These are phyloP conservation scores for Tricholomella constricta DNA, from an alignment of 768 basidiomycete genomes.

Conservation along the genomic window DNA sequence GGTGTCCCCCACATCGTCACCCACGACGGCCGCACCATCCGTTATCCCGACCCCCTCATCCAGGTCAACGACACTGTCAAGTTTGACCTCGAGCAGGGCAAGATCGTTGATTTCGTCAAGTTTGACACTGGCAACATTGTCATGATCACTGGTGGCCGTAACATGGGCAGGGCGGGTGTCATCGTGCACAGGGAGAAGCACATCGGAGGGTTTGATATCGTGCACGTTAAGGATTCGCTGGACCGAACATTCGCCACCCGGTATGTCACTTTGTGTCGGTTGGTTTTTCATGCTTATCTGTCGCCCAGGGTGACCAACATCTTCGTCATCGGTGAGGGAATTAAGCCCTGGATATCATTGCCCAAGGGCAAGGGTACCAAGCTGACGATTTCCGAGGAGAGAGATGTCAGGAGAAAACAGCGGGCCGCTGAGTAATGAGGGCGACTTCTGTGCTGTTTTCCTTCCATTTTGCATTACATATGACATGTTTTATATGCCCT, in stretches of 20 bases:
- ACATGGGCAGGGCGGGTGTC: conserved; percentile 98
- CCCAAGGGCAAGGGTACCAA: conserved; percentile 98
- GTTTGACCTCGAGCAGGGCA: conserved; percentile 93
- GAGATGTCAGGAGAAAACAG: conserved; percentile 86
- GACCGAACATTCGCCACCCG: conserved; percentile 98
- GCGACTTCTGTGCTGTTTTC: conserved; percentile 12
- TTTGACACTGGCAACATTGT: conserved; percentile 98
- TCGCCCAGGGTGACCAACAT: conserved; percentile 85
- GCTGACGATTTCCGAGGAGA: conserved; percentile 95
- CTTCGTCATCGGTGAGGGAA: conserved; percentile 95
- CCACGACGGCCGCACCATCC: conserved; percentile 99
- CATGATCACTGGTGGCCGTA: conserved; percentile 98
- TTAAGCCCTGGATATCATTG: conserved; percentile 95
- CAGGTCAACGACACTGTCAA: conserved; percentile 97
- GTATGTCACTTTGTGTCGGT: conserved; percentile 45
- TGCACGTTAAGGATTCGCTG: conserved; percentile 94
- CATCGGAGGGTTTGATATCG: conserved; percentile 97
- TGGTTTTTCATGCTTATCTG: conserved; percentile 1
- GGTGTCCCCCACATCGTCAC: conserved; percentile 98
- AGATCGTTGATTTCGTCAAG: conserved; percentile 90
- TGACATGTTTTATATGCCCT: conserved; percentile 44
- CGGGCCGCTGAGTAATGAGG: conserved; percentile 65
- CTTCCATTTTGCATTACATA: conserved; percentile 32
- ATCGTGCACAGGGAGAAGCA: conserved; percentile 98
- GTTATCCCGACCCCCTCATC: conserved; percentile 97